Evolutionary conservation across 2,329 filamentous ascomycete genomes (phyloP).

Genomic region (Clathrospora elynae): DNA sequence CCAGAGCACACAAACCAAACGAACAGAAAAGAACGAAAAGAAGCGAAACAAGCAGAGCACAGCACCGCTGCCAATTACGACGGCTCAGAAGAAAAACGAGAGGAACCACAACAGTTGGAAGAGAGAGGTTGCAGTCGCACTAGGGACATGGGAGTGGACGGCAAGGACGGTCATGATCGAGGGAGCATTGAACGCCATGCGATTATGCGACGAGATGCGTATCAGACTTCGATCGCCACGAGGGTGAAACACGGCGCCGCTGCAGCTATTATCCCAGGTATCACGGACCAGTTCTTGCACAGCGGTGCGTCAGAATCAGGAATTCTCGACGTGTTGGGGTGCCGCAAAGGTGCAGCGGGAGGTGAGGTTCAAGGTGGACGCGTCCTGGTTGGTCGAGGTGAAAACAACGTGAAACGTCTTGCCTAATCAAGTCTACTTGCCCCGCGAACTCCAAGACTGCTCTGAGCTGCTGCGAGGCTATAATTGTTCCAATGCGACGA

Average conservation of each 20-base stretch:
- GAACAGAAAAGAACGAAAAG: constrained; percentile 35
- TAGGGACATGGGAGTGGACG: constrained; percentile 33
- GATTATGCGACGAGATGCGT: constrained; percentile 39
- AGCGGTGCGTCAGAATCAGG: constrained; percentile 19
- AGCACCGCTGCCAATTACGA: constrained; percentile 46
- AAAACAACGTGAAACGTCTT: constrained; percentile 18
- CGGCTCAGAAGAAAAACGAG: constrained; percentile 32
- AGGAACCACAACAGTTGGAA: constrained; percentile 31
- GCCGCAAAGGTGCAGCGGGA: constrained; percentile 9
- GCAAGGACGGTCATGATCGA: constrained; percentile 33
- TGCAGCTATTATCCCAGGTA: constrained; percentile 17
- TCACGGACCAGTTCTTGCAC: constrained; percentile 27
- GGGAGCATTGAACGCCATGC: constrained; percentile 45
- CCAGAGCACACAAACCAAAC: constrained; percentile 40
- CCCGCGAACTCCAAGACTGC: constrained; percentile 20
- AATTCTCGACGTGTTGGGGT: constrained; percentile 14
- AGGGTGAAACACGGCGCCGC: constrained; percentile 33
- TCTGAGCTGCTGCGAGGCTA: constrained; percentile 8
- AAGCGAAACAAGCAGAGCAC: constrained; percentile 45
- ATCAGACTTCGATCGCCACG: constrained; percentile 29
- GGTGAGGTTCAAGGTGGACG: constrained; percentile 4
- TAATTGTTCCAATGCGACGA: constrained; percentile 18
- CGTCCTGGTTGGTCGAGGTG: constrained; percentile 27
- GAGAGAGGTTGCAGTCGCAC: constrained; percentile 37
- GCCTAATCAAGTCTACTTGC: constrained; percentile 30